Evolutionary conservation across 495 filamentous ascomycete species (phyloP).

Genomic region (Barbatosphaeria neglecta): DNA sequence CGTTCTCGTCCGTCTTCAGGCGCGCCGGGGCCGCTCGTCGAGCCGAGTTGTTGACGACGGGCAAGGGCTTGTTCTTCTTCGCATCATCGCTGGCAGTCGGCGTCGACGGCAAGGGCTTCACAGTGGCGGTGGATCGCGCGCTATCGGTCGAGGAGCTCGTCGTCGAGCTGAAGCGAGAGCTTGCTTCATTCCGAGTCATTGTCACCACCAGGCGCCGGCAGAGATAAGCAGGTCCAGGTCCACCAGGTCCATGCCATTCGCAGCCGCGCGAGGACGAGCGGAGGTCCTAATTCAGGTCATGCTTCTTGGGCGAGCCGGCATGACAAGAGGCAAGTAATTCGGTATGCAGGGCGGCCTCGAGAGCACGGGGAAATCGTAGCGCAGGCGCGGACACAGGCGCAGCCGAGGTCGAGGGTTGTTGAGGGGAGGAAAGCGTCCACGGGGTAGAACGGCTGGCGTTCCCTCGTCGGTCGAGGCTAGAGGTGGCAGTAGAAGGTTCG

Average conservation of each 20-base stretch:
- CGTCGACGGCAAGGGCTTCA: constrained; percentile 35
- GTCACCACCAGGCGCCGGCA: constrained; percentile 24
- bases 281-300: not conserved
- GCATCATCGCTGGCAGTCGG: constrained; percentile 33
- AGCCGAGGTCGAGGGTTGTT: too few relatives aligned
- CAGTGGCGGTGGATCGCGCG: constrained; percentile 46
- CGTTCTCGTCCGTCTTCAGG: constrained; percentile 44
- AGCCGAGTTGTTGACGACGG: constrained; percentile 20
- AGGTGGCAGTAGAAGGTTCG: too few relatives aligned
- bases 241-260: constrained; percentile 12
- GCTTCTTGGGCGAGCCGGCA: too few relatives aligned
- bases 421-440: too few relatives aligned
- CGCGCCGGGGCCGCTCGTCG: constrained; percentile 40
- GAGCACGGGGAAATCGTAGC: too few relatives aligned
- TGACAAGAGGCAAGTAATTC: too few relatives aligned
- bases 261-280: not conserved
- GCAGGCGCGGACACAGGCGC: too few relatives aligned
- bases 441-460: too few relatives aligned
- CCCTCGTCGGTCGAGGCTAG: too few relatives aligned
- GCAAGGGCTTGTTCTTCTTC: constrained; percentile 23
- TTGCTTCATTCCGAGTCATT: constrained; percentile 49
- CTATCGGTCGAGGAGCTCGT: constrained; percentile 51
- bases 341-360: too few relatives aligned
- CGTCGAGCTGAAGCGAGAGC: constrained; percentile 47
- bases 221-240: not conserved